Conservation (phyloP, 169 alveolate species). For the Plasmodium malariae region DNA sequence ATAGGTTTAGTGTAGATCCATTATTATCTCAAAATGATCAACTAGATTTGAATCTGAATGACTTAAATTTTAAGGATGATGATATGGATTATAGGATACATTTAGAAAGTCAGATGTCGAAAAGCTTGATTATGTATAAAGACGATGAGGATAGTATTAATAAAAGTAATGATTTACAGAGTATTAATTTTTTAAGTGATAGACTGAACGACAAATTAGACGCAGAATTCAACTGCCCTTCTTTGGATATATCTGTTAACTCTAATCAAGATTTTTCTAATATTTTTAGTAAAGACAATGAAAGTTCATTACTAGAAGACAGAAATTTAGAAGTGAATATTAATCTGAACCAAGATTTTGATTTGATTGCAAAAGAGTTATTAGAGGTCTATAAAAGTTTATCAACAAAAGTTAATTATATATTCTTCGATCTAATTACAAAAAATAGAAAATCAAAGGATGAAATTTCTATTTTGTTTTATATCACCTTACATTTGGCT, state of each 20-base stretch:
- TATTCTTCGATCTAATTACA: conserved; percentile 63
- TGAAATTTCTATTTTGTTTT: conserved; percentile 57
- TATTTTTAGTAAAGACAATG: conserved; percentile 63
- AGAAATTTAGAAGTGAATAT: conserved; percentile 13
- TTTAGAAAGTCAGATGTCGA: conserved; percentile 63
- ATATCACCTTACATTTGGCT: conserved; percentile 72
- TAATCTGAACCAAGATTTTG: conserved; percentile 72
- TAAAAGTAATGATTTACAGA: conserved; percentile 28
- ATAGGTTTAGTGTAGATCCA: conserved; percentile 53
- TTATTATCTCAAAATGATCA: conserved; percentile 50
- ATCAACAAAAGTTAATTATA: conserved; percentile 64
- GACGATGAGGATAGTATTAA: conserved; percentile 19
- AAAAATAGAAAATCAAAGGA: conserved; percentile 56
- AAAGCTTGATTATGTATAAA: conserved; percentile 31
- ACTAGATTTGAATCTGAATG: conserved; percentile 51
- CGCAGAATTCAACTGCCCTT: conserved; percentile 62
- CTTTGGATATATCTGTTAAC: conserved; percentile 22
- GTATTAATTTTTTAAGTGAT: conserved; percentile 27
- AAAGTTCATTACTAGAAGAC: conserved; percentile 56
- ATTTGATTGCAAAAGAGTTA: conserved; percentile 57
- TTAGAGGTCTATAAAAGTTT: conserved; percentile 59
- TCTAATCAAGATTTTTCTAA: conserved; percentile 38
- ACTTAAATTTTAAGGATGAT: conserved; percentile 62
- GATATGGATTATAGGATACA: conserved; percentile 43
- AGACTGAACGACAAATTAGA: conserved; percentile 44